A percentile compares a stretch with the other conserved stretches of the same genome.
These are phyloP conservation scores for Phytophthora cryptogea DNA, from an alignment of 352 stramenopile species.

Conservation along the genomic window DNA sequence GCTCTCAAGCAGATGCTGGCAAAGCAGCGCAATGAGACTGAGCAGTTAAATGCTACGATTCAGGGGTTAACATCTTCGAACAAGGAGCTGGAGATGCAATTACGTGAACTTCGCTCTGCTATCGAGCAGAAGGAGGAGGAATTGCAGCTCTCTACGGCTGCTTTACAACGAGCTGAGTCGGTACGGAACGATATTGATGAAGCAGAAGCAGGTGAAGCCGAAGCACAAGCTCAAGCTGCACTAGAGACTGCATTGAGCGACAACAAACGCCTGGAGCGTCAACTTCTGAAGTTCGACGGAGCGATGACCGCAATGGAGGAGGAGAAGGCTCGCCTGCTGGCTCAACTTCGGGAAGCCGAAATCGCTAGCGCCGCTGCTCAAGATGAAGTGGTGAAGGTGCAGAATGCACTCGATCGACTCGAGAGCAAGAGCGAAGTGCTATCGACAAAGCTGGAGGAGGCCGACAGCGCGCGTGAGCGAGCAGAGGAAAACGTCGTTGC, in stretches of 20 bases:
- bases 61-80: constrained; percentile 28
- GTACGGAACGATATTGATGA: constrained; percentile 25
- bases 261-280: constrained; percentile 46
- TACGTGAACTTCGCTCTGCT: constrained; percentile 19
- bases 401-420: constrained; percentile 39
- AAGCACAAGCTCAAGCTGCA: constrained; percentile 28
- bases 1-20: constrained; percentile 47
- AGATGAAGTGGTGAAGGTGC: constrained; percentile 36
- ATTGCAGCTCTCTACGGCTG: constrained; percentile 23
- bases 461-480: constrained; percentile 33
- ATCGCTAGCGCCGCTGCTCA: constrained; percentile 41
- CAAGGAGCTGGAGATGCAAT: constrained; percentile 25
- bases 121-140: constrained; percentile 33
- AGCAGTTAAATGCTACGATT: constrained; percentile 28
- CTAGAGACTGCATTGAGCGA: constrained; percentile 34
- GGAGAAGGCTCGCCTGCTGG: constrained; percentile 48
- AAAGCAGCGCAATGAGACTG: constrained; percentile 22
- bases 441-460: constrained; percentile 30
- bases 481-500: constrained; percentile 32
- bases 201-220: constrained; percentile 15
- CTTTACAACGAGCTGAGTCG: constrained; percentile 24
- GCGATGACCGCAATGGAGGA: constrained; percentile 56
- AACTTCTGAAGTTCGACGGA: constrained; percentile 49
- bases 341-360: constrained; percentile 50
- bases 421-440: constrained; percentile 37